phyloP scores from a whole-genome alignment of 257 asterid species.

The Apocynum venetum region DNA sequence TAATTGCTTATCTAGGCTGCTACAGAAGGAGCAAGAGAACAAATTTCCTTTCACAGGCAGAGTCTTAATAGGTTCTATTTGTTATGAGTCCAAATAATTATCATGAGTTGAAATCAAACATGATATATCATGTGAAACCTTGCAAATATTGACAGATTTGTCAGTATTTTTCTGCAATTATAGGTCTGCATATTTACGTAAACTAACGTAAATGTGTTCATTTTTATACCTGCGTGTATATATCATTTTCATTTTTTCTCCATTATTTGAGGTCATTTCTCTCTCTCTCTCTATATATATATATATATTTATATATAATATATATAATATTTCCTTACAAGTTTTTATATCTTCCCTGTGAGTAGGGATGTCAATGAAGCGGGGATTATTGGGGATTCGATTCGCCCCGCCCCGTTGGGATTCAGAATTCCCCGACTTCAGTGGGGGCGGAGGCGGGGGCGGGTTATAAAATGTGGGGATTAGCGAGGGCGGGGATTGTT shows the following conservation, averaged over 20 bases:
- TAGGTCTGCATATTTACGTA: neutral
- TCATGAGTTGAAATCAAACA: neutral
- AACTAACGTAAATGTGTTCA: too few relatives aligned
- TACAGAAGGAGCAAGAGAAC: neutral
- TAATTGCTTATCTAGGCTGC: neutral
- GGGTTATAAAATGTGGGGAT: too few relatives aligned
- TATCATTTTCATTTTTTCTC: neutral
- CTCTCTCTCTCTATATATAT: too few relatives aligned
- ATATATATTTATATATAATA: too few relatives aligned
- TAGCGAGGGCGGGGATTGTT: too few relatives aligned
- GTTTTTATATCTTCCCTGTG: too few relatives aligned
- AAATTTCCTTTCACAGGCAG: neutral
- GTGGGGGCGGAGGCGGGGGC: too few relatives aligned
- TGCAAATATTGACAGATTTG: neutral
- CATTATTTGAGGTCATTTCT: neutral
- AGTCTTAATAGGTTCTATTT: neutral
- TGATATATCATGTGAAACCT: neutral
- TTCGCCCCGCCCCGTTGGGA: too few relatives aligned
- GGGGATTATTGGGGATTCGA: too few relatives aligned
- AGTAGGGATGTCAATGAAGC: too few relatives aligned
- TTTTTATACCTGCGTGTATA: neutral
- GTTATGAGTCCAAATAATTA: neutral
- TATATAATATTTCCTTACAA: too few relatives aligned
- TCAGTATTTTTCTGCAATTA: neutral
- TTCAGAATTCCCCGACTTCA: too few relatives aligned